These are phyloP conservation scores for Gossypium aridum DNA, from an alignment of 441 rosid genomes.

Conservation along the genomic window DNA sequence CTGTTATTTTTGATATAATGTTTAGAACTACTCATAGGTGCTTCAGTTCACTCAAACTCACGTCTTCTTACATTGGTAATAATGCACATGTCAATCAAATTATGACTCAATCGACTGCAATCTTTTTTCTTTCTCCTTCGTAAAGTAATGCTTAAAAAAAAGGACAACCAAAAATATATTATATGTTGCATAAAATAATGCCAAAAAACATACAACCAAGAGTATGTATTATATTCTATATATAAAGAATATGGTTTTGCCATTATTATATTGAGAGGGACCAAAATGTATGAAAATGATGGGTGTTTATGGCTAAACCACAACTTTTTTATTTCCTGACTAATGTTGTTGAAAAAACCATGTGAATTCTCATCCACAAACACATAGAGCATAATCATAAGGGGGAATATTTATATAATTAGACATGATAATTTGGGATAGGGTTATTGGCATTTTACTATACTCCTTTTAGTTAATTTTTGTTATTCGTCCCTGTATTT, in stretches of 20 bases:
- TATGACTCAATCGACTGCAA: too few relatives aligned
- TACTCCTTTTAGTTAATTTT: too few relatives aligned
- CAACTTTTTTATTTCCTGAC: background rate
- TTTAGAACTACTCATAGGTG: too few relatives aligned
- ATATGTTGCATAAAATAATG: background rate
- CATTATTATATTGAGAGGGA: background rate
- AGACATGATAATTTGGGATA: background rate
- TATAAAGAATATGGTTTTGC: background rate
- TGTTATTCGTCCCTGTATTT: too few relatives aligned
- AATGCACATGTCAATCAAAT: too few relatives aligned
- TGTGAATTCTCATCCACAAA: background rate
- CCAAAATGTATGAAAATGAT: background rate
- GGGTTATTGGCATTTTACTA: too few relatives aligned
- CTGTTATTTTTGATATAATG: fast-evolving
- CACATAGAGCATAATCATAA: background rate
- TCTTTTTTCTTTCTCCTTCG: background rate
- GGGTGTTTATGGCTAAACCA: background rate
- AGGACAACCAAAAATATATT: background rate
- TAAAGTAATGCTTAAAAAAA: background rate
- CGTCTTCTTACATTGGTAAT: too few relatives aligned
- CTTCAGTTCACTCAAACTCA: too few relatives aligned
- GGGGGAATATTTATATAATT: background rate
- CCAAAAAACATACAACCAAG: background rate
- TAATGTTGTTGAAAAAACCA: background rate
- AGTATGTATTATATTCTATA: background rate